Percentiles rank a stretch among this genome's conserved stretches.
Evolutionary conservation across 2,329 filamentous ascomycete species (phyloP).

Genomic region (Pseudovirgaria hyperparasitica): DNA sequence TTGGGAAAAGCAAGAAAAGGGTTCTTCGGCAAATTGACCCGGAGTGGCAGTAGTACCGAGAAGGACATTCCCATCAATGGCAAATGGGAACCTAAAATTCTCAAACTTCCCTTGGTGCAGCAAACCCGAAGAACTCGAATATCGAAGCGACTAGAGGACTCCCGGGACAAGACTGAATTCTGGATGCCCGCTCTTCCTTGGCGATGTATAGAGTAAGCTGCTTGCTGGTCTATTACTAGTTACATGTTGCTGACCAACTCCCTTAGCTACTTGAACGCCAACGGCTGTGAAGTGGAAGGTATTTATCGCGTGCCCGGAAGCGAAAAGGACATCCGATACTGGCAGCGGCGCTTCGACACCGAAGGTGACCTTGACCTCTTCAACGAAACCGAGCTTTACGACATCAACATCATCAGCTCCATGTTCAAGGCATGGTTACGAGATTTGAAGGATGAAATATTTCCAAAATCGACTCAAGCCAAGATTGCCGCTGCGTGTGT

Average conservation of each 20-base stretch:
- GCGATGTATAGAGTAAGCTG: conserved; percentile 71
- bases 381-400: conserved; percentile 74
- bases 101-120: conserved; percentile 75
- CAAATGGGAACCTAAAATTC: conserved; percentile 71
- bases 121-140: conserved; percentile 87
- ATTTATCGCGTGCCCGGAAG: conserved; percentile 87
- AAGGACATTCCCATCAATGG: conserved; percentile 55
- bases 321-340: conserved; percentile 81
- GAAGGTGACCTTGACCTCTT: conserved; percentile 86
- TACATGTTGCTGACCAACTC: neutral
- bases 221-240: conserved; percentile 1
- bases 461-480: conserved; percentile 74
- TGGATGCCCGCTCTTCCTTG: conserved; percentile 97
- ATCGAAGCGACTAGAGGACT: conserved; percentile 75
- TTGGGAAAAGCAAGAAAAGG: conserved; percentile 64
- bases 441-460: conserved; percentile 85
- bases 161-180: conserved; percentile 90
- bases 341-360: conserved; percentile 79
- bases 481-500: conserved; percentile 68
- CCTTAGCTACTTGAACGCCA: conserved; percentile 72
- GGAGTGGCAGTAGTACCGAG: conserved; percentile 59
- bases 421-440: conserved; percentile 95
- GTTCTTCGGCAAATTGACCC: conserved; percentile 64
- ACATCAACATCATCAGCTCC: conserved; percentile 92
- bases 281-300: conserved; percentile 85